Conservation (phyloP, 306 rosid species). For the Calophaca sinica region DNA sequence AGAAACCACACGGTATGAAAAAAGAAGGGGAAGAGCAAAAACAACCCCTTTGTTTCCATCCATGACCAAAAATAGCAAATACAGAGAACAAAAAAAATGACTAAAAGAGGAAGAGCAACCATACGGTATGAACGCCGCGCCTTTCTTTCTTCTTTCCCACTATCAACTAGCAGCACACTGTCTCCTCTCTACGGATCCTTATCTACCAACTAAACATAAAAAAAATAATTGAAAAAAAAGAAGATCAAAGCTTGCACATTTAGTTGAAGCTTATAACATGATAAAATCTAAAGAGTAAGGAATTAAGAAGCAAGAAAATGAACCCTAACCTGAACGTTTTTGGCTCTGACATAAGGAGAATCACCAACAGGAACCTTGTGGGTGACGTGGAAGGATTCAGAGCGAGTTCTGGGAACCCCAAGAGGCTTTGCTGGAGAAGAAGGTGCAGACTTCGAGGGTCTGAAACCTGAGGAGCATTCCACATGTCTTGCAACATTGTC, state of each 20-base stretch:
- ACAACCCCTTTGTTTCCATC: too few species aligned
- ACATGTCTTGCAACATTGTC: constrained; percentile 82
- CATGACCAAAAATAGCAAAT: too few species aligned
- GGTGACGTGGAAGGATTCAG: constrained; percentile 76
- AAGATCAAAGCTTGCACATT: background rate
- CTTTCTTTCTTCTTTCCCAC: too few species aligned
- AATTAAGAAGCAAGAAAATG: too few species aligned
- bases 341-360: constrained; percentile 94
- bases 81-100: too few species aligned
- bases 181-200: constrained; percentile 99
- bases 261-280: too few species aligned
- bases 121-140: too few species aligned
- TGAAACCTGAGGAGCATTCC: constrained; percentile 95
- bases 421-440: constrained; percentile 96
- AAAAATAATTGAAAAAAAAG: background rate
- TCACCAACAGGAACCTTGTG: constrained; percentile 93
- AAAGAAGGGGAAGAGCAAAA: too few species aligned
- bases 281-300: too few species aligned
- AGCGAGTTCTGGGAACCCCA: constrained; percentile 63
- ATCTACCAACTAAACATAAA: constrained; percentile 69
- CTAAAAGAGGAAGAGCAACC: too few species aligned
- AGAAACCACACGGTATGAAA: too few species aligned
- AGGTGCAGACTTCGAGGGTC: constrained; percentile 96
- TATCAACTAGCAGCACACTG: too few species aligned
- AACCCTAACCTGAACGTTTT: constrained; percentile 77